Base-by-base conservation (phyloP, 805 yeast genomes). In the Candida germanica region DNA sequence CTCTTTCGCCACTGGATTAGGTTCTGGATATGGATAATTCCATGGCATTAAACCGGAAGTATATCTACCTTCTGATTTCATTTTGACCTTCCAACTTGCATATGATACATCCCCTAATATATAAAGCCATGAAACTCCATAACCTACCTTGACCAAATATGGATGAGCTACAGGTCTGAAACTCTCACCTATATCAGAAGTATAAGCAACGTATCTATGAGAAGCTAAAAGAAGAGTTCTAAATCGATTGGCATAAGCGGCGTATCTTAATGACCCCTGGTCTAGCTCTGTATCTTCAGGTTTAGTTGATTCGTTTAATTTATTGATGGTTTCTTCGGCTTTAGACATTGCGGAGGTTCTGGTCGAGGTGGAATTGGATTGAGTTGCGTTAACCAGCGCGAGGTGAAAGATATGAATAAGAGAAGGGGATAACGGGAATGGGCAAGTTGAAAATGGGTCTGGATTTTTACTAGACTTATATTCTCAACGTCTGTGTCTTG, bases 121-220 rank as follows among this genome's bases (percentile, higher is more conserved):
- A 52, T 85, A 85, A 1, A 75, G 61, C 93, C 93, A 86, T 6
- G 88, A 80, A 27, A 85, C 62, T 24, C 79, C 87, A 54, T 85
- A 85, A 19, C 91, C 81, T 3, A 75, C 42, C 10, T 61, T 69
- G 13, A 85, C 93, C n/a, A 81, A 39, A 22, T 48, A 45, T 1
- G 89, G 88, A 49, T 79, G 81, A 3, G 86, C 89, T 8, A 85
- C 81, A 1, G 93, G 93, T 35, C 95, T 70, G 61, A 85, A 86
- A 8, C 89, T 81, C 53, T 85, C 95, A 21, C 95, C 95, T 48
- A 85, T 78, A 54, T 85, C 95, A 0, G 89, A 82, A 2, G 94
- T 84, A 59, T 86, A 85, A 1, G 95, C 95, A 17, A 85, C 86
- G 51, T 85, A 86, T 49, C 94, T 64, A 53, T 83, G 91, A 11